phyloP scores from a whole-genome alignment of 176 grass and related monocot genomes.

The Chrysopogon serrulatus region DNA sequence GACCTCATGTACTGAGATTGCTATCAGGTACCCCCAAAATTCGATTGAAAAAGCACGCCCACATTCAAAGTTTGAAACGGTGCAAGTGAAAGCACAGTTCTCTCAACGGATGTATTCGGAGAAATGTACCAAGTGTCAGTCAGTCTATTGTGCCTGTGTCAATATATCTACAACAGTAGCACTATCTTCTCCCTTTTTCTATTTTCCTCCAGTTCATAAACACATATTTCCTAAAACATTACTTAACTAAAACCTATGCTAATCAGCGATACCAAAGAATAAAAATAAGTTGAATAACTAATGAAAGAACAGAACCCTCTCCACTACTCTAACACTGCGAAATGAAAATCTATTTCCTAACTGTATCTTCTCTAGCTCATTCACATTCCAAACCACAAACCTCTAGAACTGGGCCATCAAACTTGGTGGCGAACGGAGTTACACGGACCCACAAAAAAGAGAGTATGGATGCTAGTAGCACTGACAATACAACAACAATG shows the following conservation, averaged over 20 bases:
- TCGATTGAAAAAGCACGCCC: not conserved
- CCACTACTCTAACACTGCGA: not conserved
- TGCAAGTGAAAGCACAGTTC: not conserved
- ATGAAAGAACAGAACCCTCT: not conserved
- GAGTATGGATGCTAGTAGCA: conserved; percentile 30
- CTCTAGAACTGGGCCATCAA: conserved; percentile 26
- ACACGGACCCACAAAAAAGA: conserved; percentile 39
- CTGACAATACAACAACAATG: conserved; percentile 26
- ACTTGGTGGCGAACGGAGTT: not conserved
- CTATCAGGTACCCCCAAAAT: not conserved
- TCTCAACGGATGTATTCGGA: not conserved
- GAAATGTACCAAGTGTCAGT: not conserved
- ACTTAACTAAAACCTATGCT: not conserved
- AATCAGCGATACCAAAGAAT: not conserved
- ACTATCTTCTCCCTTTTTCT: not conserved
- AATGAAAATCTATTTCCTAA: not conserved
- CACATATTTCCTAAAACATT: conserved; percentile 7
- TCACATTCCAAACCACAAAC: conserved; percentile 25
- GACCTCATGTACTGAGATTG: not conserved
- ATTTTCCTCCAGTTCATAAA: not conserved
- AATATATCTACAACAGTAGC: conserved; percentile 5
- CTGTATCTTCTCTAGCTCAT: conserved; percentile 3
- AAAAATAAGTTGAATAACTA: not conserved
- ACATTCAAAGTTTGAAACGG: not conserved
- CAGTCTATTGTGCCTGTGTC: not conserved